phyloP scores from a whole-genome alignment of 2,329 filamentous ascomycete species.

The Xylaria sp. region DNA sequence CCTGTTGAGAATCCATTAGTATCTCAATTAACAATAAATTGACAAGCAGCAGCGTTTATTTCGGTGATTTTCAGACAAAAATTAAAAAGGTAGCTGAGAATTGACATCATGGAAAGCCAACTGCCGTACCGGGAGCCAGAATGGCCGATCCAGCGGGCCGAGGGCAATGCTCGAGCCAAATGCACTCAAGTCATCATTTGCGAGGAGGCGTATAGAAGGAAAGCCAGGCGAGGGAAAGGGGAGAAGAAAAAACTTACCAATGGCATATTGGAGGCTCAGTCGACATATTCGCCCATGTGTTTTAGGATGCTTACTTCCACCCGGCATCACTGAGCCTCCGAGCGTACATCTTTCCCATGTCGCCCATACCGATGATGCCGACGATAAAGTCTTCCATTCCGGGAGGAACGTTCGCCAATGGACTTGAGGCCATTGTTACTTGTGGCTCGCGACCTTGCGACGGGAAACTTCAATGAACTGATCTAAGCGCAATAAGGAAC shows the following conservation, averaged over 20 bases:
- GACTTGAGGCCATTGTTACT: constrained; percentile 24
- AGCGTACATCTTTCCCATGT: constrained; percentile 99
- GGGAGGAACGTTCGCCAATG: constrained; percentile 46
- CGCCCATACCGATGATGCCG: constrained; percentile 98
- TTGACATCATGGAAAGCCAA: constrained; percentile 96
- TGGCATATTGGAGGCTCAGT: constrained; percentile 41
- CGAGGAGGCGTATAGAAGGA: constrained; percentile 42
- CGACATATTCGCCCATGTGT: not conserved
- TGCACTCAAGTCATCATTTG: constrained; percentile 99
- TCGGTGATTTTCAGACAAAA: constrained; percentile 78
- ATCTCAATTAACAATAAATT: constrained; percentile 16
- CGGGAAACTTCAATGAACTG: not conserved
- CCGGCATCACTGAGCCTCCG: constrained; percentile 87
- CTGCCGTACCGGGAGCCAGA: constrained; percentile 72
- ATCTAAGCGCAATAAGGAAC: constrained; percentile 10
- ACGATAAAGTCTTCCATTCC: constrained; percentile 78
- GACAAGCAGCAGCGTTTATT: constrained; percentile 23
- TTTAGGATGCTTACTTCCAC: constrained; percentile 80
- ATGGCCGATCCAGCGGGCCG: constrained; percentile 73
- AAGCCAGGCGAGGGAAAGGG: constrained; percentile 10
- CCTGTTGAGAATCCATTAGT: constrained; percentile 40
- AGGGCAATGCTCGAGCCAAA: constrained; percentile 99
- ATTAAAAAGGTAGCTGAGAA: constrained; percentile 93
- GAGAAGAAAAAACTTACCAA: constrained; percentile 52
- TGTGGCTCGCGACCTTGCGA: not conserved